Conservation (phyloP, 2,329 filamentous ascomycete genomes). For the Colletotrichum neosansevieriae region DNA sequence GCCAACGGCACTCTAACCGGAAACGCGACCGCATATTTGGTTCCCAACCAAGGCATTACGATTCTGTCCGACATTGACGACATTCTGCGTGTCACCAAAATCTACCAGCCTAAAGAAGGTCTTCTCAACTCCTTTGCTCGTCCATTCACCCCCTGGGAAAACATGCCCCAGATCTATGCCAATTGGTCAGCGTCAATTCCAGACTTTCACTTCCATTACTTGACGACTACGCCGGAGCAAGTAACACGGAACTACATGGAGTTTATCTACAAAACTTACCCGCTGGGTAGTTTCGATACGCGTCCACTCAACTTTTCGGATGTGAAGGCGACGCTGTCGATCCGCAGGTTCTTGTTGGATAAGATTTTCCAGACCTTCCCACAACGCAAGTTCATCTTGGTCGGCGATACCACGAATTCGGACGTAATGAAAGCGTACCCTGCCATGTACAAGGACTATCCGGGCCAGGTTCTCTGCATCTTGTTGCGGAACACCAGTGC, state of each 20-base stretch:
- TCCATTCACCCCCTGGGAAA: constrained; percentile 78
- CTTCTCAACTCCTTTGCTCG: constrained; percentile 82
- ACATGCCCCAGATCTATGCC: constrained; percentile 84
- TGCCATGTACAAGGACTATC: constrained; percentile 73
- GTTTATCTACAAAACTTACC: constrained; percentile 83
- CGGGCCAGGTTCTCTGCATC: constrained; percentile 81
- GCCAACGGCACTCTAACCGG: constrained; percentile 73
- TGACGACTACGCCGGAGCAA: constrained; percentile 85
- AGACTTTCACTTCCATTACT: constrained; percentile 83
- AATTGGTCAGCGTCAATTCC: constrained; percentile 78
- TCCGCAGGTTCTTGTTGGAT: constrained; percentile 76
- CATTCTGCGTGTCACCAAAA: constrained; percentile 83
- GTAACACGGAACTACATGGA: constrained; percentile 83
- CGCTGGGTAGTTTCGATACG: constrained; percentile 81
- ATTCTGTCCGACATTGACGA: constrained; percentile 85
- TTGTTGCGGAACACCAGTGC: constrained; percentile 79
- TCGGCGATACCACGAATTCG: constrained; percentile 81
- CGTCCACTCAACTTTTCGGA: constrained; percentile 85
- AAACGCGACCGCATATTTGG: constrained; percentile 82
- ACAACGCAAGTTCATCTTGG: constrained; percentile 78
- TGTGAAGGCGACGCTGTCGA: constrained; percentile 75
- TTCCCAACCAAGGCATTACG: constrained; percentile 77
- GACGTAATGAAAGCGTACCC: constrained; percentile 79
- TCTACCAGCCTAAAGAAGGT: constrained; percentile 80
- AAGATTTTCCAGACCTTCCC: constrained; percentile 83